phyloP scores from a whole-genome alignment of 1,284 basidiomycete species.

The Gomphus bonarii region DNA sequence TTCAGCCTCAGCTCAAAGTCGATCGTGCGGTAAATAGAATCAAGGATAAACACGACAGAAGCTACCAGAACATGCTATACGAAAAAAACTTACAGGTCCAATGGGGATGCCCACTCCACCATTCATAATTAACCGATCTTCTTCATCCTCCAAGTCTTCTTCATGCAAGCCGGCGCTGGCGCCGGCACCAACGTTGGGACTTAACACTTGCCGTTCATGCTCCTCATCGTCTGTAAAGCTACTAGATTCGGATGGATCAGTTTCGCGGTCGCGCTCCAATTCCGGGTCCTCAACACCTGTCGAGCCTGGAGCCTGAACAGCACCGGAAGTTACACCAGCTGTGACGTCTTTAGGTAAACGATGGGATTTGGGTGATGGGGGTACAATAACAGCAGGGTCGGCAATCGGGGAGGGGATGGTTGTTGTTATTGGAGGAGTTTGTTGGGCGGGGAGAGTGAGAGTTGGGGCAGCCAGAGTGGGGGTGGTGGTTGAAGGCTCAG shows the following conservation, averaged over 20 bases:
- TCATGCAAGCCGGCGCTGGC: slow-evolving; percentile 32
- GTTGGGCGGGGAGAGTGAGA: slow-evolving; percentile 1
- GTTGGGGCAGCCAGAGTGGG: background rate
- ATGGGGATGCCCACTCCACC: slow-evolving; percentile 79
- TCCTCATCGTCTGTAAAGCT: slow-evolving; percentile 30
- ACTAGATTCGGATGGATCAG: slow-evolving; percentile 23
- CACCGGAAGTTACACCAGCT: slow-evolving; percentile 54
- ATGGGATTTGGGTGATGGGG: slow-evolving; percentile 42
- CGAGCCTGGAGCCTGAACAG: slow-evolving; percentile 62
- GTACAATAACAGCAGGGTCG: slow-evolving; percentile 35
- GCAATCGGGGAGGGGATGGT: slow-evolving; percentile 15
- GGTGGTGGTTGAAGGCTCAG: background rate
- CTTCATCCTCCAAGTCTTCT: slow-evolving; percentile 60
- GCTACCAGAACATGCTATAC: background rate
- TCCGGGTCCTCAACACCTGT: slow-evolving; percentile 38
- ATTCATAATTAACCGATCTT: slow-evolving; percentile 67
- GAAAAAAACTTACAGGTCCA: slow-evolving; percentile 48
- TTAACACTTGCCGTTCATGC: slow-evolving; percentile 31
- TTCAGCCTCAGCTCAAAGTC: background rate
- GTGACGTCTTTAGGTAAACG: slow-evolving; percentile 39
- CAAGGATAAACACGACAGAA: background rate
- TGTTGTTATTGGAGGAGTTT: background rate
- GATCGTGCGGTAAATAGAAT: slow-evolving; percentile 4
- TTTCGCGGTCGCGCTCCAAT: slow-evolving; percentile 22
- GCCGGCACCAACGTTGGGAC: slow-evolving; percentile 35